Base-by-base conservation (phyloP, 2,329 filamentous ascomycete species). In the Amphichorda felina region DNA sequence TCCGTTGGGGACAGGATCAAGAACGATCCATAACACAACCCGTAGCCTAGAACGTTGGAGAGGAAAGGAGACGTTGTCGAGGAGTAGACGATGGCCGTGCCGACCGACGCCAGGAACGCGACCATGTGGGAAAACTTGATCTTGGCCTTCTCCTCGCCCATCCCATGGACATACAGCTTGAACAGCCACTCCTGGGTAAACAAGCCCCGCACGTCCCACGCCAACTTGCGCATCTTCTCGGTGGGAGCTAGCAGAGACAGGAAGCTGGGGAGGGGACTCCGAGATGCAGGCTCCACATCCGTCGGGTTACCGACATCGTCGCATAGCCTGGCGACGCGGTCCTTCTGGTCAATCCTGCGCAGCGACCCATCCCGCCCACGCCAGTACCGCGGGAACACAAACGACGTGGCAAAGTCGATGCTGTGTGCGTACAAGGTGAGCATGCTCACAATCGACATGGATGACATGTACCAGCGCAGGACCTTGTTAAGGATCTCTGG, bases 1-100 rank as follows among this genome's bases (percentile, higher is more conserved):
- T 85, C 89, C 0, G 87, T 94, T 0, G 88, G 87, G 1, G 87
- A 94, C 63, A 96, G 75, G 36, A 94, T 61, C 47, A 89, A 75
- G 37, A 95, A 69, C 4, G 83, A 77, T 7, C 75, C 73, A 50
- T 96, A 95, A 44, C 81, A 88, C 60, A 94, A 86, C 5, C 81
- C 82, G 45, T 89, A 85, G 0, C 85, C 88, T 48, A 95, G 72
- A 25, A 94, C 61, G 51, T 96, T 96, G 31, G 85, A 89, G 26
- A 95, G 58, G 46, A 75, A 43, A 0, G 55, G 51, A 35, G 64
- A 67, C 2, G 57, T 52, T 2, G 62, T 84, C 59, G 79, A 80
- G 48, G 84, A 79, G 56, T 87, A 89, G 6, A 66, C 54, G 15
- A 79, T 61, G 2, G 70, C 64, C 6, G 70, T 66, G 13, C 61